Base-by-base conservation (phyloP, 2,329 filamentous ascomycete species). In the Pyricularia sp. region DNA sequence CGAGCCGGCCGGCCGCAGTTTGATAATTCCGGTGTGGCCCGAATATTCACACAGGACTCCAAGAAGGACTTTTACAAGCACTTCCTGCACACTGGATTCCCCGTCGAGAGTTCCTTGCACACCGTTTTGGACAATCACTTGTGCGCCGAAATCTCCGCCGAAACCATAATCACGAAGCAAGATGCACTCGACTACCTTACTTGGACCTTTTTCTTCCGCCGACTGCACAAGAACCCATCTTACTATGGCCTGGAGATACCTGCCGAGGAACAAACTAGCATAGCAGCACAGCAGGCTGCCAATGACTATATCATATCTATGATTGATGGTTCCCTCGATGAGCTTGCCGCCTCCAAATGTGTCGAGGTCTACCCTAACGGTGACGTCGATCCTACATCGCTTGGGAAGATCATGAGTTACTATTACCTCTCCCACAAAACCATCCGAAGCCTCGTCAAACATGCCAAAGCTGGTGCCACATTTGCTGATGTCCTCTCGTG, bases 21-120 rank as follows among this genome's bases (percentile, higher is more conserved):
- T 77, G 95, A 99, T 78, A 92, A 90, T 68, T 97, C 94, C 0
- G 95, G 96, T 72, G 96, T 99, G 69, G 96, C 95, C 11, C 90
- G 94, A 33, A 99, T 99, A 76, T 97, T 99, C 76, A 99, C 95
- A 0, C 94, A 99, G 75, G 94, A 98, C 75, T 84, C 94, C 2
- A 99, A 98, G 84, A 99, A 99, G 80, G 93, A 96, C 70, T 99
- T 99, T 79, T 99, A 99, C 81, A 99, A 99, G 82, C 95, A 99
- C 80, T 99, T 99, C 81, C 81, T 99, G 68, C 95, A 99, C 76
- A 98, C 94, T 0, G 96, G 95, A 1, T 99, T 99, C 78, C 96
- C 95, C 0, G 95, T 99, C 12, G 95, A 99, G 78, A 97, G 94
- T 0, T 96, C 94, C 0, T 84, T 99, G 58, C 95, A 99, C 79